phyloP scores from a whole-genome alignment of 2,329 filamentous ascomycete genomes.

The Xylariomycetidae sp. region DNA sequence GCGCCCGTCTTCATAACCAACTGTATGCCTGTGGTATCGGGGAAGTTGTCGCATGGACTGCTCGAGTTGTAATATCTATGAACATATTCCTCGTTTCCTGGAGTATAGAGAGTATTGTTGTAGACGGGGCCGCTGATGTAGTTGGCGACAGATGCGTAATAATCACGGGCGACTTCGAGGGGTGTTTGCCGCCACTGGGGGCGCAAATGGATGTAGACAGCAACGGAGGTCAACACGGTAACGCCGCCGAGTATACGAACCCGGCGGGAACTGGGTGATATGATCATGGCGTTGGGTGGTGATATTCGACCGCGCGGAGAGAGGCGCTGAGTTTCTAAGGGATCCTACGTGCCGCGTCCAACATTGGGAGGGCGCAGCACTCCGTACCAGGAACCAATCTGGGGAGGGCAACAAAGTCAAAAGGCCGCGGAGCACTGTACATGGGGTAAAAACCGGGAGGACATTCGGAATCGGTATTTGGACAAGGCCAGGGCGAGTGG shows the following conservation, averaged over 20 bases:
- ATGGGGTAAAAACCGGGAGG: too few relatives aligned
- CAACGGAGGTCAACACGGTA: conserved; percentile 17
- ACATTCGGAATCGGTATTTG: too few relatives aligned
- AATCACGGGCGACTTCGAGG: conserved; percentile 24
- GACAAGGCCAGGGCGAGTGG: too few relatives aligned
- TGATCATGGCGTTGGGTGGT: too few relatives aligned
- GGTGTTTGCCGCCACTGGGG: conserved; percentile 20
- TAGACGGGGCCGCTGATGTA: conserved; percentile 26
- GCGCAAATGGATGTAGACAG: conserved; percentile 20
- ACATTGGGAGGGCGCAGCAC: too few relatives aligned
- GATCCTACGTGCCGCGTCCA: too few relatives aligned
- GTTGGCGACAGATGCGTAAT: conserved; percentile 22
- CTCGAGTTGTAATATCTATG: conserved; percentile 32
- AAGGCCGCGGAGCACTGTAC: too few relatives aligned
- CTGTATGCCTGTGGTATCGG: conserved; percentile 38
- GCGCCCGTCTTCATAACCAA: conserved; percentile 57
- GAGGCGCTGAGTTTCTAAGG: too few relatives aligned
- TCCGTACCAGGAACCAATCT: too few relatives aligned
- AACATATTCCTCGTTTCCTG: conserved; percentile 29
- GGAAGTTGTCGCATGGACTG: conserved; percentile 36
- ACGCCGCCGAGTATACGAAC: conserved; percentile 22
- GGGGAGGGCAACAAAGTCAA: too few relatives aligned
- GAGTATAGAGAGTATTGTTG: conserved; percentile 35
- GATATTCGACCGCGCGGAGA: too few relatives aligned
- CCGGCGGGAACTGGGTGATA: conserved; percentile 24